Evolutionary conservation across 495 filamentous ascomycete species (phyloP).

Genomic region (Neurospora cerealis): DNA sequence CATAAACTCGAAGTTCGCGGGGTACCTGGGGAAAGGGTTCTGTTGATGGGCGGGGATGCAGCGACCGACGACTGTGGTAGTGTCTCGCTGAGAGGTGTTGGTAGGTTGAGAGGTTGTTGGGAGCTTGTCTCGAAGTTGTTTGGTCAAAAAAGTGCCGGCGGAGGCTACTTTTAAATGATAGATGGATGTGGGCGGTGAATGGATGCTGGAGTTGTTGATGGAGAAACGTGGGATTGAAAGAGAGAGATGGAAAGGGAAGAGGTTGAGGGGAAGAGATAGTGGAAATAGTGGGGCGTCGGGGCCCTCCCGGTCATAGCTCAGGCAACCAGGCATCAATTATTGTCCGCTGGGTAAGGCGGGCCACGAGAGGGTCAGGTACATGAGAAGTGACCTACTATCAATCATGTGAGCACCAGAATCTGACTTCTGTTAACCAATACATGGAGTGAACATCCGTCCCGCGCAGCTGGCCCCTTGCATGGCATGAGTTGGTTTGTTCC

Average conservation of each 20-base stretch:
- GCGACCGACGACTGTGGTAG: constrained; percentile 35
- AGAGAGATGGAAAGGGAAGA: constrained; percentile 8
- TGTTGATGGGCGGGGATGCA: constrained; percentile 24
- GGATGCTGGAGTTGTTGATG: constrained; percentile 18
- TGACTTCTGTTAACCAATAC: not conserved
- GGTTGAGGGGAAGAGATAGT: constrained; percentile 18
- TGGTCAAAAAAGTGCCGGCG: not conserved
- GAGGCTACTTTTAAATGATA: constrained; percentile 1
- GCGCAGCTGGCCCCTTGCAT: not conserved
- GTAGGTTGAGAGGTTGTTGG: constrained; percentile 6
- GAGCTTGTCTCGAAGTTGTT: not conserved
- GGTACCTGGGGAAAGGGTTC: constrained; percentile 35
- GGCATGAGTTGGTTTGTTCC: not conserved
- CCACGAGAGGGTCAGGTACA: not conserved
- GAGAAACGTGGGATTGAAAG: constrained; percentile 9
- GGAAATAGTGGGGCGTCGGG: constrained; percentile 15
- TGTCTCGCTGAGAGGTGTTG: constrained; percentile 21
- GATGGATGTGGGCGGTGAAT: constrained; percentile 11
- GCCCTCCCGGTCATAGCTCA: constrained; percentile 2
- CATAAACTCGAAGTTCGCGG: constrained; percentile 76
- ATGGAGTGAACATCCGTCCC: not conserved
- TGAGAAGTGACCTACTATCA: not conserved
- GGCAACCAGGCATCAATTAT: constrained; percentile 19
- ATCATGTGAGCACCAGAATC: too few relatives aligned
- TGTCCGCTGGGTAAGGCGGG: not conserved